Percentiles rank a stretch among this genome's conserved stretches.
Evolutionary conservation across 176 grass and related monocot species (phyloP).

Genomic region (Metroxylon sagu): DNA sequence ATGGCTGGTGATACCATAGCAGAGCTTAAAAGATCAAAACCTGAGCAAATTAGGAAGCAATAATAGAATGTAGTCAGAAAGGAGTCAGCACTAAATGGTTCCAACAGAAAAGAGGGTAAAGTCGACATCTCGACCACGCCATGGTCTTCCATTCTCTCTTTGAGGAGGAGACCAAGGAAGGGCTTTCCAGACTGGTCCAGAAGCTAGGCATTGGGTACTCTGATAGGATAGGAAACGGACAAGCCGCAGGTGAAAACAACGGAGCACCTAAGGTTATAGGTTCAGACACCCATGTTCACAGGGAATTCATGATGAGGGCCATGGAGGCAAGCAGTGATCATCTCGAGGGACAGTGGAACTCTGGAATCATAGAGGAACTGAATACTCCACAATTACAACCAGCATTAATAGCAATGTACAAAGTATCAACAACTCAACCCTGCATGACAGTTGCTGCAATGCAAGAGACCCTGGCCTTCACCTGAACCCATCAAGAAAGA

Average conservation of each 20-base stretch:
- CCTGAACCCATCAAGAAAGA: constrained; percentile 28
- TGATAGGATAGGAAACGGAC: constrained; percentile 1
- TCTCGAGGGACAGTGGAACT: neutral
- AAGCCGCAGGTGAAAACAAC: constrained; percentile 54
- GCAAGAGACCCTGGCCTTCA: constrained; percentile 57
- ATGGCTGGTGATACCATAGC: no score
- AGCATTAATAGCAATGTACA: constrained; percentile 89
- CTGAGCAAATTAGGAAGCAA: neutral
- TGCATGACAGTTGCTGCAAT: constrained; percentile 61
- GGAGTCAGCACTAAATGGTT: neutral
- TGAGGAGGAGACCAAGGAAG: constrained; percentile 48
- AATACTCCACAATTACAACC: constrained; percentile 6
- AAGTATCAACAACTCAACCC: constrained; percentile 75
- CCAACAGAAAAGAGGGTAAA: constrained; percentile 25
- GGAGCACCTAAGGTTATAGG: constrained; percentile 73
- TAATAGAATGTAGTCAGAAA: neutral
- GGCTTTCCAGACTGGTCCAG: constrained; percentile 34
- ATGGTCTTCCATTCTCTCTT: constrained; percentile 28
- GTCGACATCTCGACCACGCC: constrained; percentile 42
- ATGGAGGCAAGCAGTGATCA: no score
- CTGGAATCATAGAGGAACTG: neutral
- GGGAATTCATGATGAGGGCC: no score
- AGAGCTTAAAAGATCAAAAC: constrained; percentile 20
- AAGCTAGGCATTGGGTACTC: constrained; percentile 2
- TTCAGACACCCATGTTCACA: no score